phyloP scores from a whole-genome alignment of 169 alveolate species.

The Pseudocohnilembus persalinus region DNA sequence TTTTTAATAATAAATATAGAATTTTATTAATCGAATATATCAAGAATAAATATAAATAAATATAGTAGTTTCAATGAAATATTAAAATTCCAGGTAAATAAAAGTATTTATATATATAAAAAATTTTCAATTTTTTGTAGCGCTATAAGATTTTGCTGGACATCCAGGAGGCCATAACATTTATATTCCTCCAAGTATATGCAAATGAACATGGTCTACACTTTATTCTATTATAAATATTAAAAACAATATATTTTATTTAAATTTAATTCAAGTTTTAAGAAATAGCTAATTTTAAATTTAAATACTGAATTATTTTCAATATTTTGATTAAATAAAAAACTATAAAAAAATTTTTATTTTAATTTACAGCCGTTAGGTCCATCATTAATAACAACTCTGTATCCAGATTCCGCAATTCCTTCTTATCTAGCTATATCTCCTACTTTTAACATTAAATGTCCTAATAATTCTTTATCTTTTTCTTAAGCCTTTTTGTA shows the following conservation, averaged over 20 bases:
- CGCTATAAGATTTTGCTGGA: neutral
- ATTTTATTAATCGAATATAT: too few species aligned
- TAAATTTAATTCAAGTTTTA: too few species aligned
- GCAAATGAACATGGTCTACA: constrained; percentile 90
- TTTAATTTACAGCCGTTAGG: constrained; percentile 75
- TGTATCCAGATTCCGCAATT: constrained; percentile 83
- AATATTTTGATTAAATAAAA: too few species aligned
- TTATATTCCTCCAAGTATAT: constrained; percentile 76
- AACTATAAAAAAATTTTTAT: too few species aligned
- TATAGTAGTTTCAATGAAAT: too few species aligned
- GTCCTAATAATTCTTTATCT: constrained; percentile 88
- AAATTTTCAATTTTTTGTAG: neutral
- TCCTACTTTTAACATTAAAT: constrained; percentile 86
- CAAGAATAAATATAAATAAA: too few species aligned
- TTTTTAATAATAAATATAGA: too few species aligned
- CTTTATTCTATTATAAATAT: constrained; percentile 72
- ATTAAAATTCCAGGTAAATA: too few species aligned
- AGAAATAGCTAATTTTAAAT: too few species aligned
- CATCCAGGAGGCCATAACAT: constrained; percentile 82
- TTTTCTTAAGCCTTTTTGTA: constrained; percentile 75
- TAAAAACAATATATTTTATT: neutral
- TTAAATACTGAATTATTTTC: too few species aligned
- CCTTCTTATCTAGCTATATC: constrained; percentile 81
- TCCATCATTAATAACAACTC: constrained; percentile 93
- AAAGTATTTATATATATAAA: too few species aligned